Evolutionary conservation across 441 rosid genomes (phyloP).

Genomic region (Geranium incanum): DNA sequence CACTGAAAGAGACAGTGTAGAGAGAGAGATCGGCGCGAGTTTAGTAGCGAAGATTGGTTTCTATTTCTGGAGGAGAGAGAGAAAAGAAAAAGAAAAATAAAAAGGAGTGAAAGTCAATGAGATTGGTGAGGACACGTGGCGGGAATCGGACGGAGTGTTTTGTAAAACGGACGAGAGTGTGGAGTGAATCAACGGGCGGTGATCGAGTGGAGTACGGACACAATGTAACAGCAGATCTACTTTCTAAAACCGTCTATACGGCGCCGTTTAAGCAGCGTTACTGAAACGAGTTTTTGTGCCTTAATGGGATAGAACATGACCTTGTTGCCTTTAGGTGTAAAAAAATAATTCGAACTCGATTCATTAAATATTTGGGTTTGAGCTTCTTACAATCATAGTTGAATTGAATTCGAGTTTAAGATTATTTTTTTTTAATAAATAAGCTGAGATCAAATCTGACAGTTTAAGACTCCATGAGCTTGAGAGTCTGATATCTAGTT

Average conservation of each 20-base stretch:
- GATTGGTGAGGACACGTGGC: not conserved
- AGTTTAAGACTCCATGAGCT: no score
- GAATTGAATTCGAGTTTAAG: no score
- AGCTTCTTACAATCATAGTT: no score
- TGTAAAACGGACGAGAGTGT: not conserved
- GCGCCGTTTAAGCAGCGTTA: not conserved
- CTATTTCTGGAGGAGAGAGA: not conserved
- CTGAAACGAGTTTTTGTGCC: not conserved
- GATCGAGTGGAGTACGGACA: conserved; percentile 6
- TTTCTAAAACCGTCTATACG: not conserved
- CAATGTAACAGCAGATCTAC: not conserved
- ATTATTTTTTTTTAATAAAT: no score
- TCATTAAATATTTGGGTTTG: no score
- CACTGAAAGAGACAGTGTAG: not conserved
- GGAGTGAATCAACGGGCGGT: conserved; percentile 1
- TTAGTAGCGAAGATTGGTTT: not conserved
- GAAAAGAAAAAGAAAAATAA: not conserved
- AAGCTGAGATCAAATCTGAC: no score
- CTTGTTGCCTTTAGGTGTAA: no score
- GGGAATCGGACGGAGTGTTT: not conserved
- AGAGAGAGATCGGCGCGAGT: not conserved
- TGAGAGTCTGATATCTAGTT: no score
- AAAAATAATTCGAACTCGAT: no score
- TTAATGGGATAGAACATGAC: not conserved
- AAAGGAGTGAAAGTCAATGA: not conserved